Evolutionary conservation across 2,329 filamentous ascomycete genomes (phyloP).

Genomic region (Stenocarpella maydis): DNA sequence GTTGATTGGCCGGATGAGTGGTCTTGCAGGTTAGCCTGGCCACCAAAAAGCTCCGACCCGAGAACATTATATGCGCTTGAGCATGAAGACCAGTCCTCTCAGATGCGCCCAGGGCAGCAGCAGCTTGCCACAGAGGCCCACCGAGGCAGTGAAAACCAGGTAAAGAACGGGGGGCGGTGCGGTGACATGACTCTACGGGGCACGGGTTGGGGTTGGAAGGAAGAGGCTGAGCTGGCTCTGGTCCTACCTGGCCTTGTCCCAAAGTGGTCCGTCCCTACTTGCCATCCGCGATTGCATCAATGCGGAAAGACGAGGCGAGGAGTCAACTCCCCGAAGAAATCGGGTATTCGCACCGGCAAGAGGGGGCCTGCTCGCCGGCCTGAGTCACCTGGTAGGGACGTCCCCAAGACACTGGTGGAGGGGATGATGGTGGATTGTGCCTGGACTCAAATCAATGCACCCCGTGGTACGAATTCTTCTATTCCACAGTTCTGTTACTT

Average conservation of each 20-base stretch:
- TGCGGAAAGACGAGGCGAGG: background rate
- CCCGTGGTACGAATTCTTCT: background rate
- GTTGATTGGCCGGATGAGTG: background rate
- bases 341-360: no score
- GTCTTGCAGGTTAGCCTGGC: background rate
- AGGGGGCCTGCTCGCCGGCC: conserved; percentile 7
- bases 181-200: conserved; percentile 16
- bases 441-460: background rate
- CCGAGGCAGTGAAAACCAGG: background rate
- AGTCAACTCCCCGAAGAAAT: background rate
- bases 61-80: conserved; percentile 6
- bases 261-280: background rate
- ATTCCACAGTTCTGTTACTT: background rate
- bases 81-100: background rate
- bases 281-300: background rate
- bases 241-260: conserved; percentile 19
- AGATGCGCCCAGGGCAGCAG: background rate
- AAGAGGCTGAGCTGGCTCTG: conserved; percentile 18
- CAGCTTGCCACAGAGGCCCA: background rate
- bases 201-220: background rate
- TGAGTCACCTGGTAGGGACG: conserved; percentile 21
- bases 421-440: background rate
- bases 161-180: conserved; percentile 4
- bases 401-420: background rate
- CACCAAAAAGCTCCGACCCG: background rate